These are phyloP conservation scores for Myriangium duriaei DNA, from an alignment of 2,329 filamentous ascomycete genomes.

Conservation along the genomic window DNA sequence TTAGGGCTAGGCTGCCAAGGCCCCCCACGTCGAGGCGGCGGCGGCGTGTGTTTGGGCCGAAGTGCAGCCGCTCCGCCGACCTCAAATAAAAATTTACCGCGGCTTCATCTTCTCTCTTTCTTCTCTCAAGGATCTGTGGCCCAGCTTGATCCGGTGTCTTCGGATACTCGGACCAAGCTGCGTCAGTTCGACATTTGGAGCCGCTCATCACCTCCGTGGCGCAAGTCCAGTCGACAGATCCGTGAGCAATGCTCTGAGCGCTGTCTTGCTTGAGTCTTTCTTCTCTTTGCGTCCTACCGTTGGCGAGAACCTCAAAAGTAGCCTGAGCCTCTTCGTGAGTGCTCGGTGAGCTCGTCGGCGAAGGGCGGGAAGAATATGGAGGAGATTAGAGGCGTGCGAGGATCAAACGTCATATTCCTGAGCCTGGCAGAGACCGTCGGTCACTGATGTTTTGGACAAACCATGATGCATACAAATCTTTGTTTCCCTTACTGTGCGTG, in stretches of 20 bases:
- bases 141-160: slow-evolving; percentile 54
- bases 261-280: slow-evolving; percentile 29
- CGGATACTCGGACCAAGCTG: slow-evolving; percentile 54
- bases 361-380: slow-evolving; percentile 14
- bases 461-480: slow-evolving; percentile 46
- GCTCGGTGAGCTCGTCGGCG: slow-evolving; percentile 52
- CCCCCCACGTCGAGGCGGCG: too few species aligned
- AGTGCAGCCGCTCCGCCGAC: too few species aligned
- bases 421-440: slow-evolving; percentile 81
- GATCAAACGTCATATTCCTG: slow-evolving; percentile 74
- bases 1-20: too few species aligned
- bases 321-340: slow-evolving; percentile 50
- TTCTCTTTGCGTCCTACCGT: slow-evolving; percentile 19
- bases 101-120: slow-evolving; percentile 17
- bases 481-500: too few species aligned
- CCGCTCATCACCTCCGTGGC: slow-evolving; percentile 62
- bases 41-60: too few species aligned
- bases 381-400: slow-evolving; percentile 20
- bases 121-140: slow-evolving; percentile 66
- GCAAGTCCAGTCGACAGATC: slow-evolving; percentile 92
- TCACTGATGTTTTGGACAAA: slow-evolving; percentile 81
- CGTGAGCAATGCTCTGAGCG: slow-evolving; percentile 55
- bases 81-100: slow-evolving; percentile 4
- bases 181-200: slow-evolving; percentile 77
- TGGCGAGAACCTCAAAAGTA: slow-evolving; percentile 17